These are phyloP conservation scores for Limtongozyma cylindracea DNA, from an alignment of 805 yeast species.

Conservation along the genomic window DNA sequence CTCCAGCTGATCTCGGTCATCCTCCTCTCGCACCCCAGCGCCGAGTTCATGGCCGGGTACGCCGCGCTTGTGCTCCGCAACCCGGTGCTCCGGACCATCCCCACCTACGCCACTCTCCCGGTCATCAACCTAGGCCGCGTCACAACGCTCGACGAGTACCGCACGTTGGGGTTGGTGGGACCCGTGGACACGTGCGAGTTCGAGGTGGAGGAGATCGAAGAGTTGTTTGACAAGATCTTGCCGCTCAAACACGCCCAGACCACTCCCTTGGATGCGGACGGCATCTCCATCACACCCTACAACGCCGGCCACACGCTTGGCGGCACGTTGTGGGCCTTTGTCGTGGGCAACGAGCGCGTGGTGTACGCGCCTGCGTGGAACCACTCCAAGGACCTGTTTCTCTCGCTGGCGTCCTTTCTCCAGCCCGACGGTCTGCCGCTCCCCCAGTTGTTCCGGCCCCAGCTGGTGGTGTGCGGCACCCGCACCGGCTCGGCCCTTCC, in stretches of 20 bases:
- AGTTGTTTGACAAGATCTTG: conserved; percentile 44
- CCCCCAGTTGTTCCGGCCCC: conserved; percentile 48
- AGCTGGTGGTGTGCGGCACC: conserved; percentile 57
- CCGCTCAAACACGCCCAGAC: conserved; percentile 65
- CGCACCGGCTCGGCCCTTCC: conserved; percentile 39
- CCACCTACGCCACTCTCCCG: conserved; percentile 78
- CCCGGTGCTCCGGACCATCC: conserved; percentile 31
- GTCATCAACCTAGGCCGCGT: conserved; percentile 68
- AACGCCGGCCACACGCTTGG: conserved; percentile 89
- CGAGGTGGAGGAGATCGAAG: conserved; percentile 55
- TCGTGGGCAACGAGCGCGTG: conserved; percentile 52
- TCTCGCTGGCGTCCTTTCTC: conserved; percentile 43
- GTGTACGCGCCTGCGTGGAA: conserved; percentile 88
- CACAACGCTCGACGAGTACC: conserved; percentile 61
- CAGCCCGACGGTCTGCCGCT: conserved; percentile 27
- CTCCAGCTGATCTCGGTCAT: conserved; percentile 31
- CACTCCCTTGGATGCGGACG: conserved; percentile 34
- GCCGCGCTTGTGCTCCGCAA: conserved; percentile 34
- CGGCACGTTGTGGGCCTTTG: conserved; percentile 72
- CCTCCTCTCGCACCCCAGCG: conserved; percentile 69
- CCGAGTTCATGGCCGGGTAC: conserved; percentile 60
- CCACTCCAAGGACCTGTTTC: conserved; percentile 69
- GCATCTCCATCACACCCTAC: conserved; percentile 47
- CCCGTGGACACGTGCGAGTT: conserved; percentile 30
- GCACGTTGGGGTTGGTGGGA: conserved; percentile 52